Conservation (phyloP, 306 rosid genomes). For the Calophaca sinica region DNA sequence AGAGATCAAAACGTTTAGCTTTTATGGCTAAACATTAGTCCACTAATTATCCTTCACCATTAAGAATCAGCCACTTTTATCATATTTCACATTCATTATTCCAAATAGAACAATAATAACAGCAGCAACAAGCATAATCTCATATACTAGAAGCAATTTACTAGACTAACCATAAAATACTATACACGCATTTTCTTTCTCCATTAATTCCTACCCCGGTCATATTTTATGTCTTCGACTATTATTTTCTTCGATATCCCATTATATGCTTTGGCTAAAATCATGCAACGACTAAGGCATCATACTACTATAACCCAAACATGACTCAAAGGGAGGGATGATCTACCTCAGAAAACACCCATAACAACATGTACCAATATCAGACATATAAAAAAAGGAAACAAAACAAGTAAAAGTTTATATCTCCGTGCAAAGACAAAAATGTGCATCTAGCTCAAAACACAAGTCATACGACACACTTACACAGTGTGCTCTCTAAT, state of each 20-base stretch:
- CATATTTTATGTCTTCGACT: too few species aligned
- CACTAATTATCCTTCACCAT: neutral
- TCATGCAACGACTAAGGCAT: too few species aligned
- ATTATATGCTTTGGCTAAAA: too few species aligned
- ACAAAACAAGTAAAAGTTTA: too few species aligned
- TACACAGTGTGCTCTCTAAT: too few species aligned
- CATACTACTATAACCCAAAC: too few species aligned
- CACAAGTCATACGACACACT: too few species aligned
- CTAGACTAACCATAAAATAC: slow-evolving; percentile 15
- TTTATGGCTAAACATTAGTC: slow-evolving; percentile 14
- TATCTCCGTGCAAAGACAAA: too few species aligned
- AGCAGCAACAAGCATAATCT: slow-evolving; percentile 24
- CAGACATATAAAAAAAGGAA: too few species aligned
- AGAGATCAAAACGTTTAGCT: neutral
- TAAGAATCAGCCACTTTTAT: slow-evolving; percentile 10
- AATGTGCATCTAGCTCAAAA: too few species aligned
- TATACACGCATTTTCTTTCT: neutral
- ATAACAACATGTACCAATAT: slow-evolving; percentile 13
- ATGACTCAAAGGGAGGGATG: neutral
- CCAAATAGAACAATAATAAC: neutral
- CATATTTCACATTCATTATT: neutral
- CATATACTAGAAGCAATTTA: slow-evolving; percentile 2
- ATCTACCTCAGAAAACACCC: slow-evolving; percentile 12
- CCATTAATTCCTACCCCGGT: neutral
- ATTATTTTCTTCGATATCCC: too few species aligned